These are phyloP conservation scores for Globisporangium solare DNA, from an alignment of 352 stramenopile genomes.

Conservation along the genomic window DNA sequence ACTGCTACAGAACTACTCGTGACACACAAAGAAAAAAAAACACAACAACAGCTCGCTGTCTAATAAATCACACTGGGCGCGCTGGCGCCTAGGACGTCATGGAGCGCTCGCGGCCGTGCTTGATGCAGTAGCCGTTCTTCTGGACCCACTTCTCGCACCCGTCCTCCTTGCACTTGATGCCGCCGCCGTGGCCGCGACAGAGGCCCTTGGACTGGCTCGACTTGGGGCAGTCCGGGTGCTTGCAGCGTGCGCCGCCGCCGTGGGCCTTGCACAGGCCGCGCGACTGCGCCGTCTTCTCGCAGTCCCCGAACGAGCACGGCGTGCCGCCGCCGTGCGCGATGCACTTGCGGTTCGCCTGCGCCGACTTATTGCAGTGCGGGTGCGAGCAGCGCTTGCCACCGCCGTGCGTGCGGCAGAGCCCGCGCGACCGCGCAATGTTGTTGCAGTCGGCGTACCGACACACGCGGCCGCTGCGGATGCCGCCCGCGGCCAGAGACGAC, in stretches of 20 bases:
- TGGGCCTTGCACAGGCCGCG: constrained; percentile 82
- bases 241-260: constrained; percentile 75
- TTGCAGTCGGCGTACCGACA: constrained; percentile 82
- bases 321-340: constrained; percentile 83
- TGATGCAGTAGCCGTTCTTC: constrained; percentile 89
- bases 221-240: constrained; percentile 83
- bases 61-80: too few species aligned
- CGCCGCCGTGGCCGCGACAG: constrained; percentile 76
- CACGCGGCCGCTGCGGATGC: constrained; percentile 55
- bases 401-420: constrained; percentile 70
- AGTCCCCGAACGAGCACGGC: constrained; percentile 81
- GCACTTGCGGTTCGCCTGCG: constrained; percentile 87
- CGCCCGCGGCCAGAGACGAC: constrained; percentile 11
- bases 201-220: constrained; percentile 81
- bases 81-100: constrained; percentile 44
- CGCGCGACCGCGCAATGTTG: constrained; percentile 78
- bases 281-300: constrained; percentile 85
- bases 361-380: constrained; percentile 81
- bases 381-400: constrained; percentile 79
- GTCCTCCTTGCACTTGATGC: constrained; percentile 85
- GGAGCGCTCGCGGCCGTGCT: constrained; percentile 73
- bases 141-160: constrained; percentile 88
- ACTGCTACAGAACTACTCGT: too few species aligned
- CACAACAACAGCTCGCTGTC: too few species aligned
- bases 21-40: too few species aligned